A percentile compares a stretch with the other conserved stretches of the same genome.
Conservation (phyloP, 2,329 filamentous ascomycete species). For the Fusarium gaditjirri region DNA sequence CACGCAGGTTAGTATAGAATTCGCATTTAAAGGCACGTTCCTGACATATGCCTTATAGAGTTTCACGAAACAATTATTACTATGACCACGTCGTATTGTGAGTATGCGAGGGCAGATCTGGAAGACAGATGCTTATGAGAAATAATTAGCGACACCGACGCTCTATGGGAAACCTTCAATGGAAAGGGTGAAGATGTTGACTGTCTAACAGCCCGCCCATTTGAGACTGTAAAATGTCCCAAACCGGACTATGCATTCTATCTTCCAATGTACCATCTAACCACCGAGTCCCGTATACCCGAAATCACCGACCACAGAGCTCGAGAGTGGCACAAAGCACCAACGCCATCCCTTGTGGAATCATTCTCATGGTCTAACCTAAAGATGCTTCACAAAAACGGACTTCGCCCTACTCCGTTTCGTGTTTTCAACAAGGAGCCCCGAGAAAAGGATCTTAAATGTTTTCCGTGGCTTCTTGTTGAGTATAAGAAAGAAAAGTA, state of each 20-base stretch:
- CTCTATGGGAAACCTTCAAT: neutral
- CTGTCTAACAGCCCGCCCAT: fast-evolving
- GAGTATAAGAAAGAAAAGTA: no score
- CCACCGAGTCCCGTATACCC: fast-evolving
- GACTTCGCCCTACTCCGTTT: no score
- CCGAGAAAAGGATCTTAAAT: no score
- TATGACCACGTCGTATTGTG: neutral
- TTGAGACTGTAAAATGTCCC: neutral
- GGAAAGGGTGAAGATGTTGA: neutral
- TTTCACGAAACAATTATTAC: neutral
- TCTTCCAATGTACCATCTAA: neutral
- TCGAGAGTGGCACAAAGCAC: neutral
- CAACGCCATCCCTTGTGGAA: neutral
- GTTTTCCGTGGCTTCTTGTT: no score
- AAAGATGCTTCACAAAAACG: no score
- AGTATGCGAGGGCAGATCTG: neutral
- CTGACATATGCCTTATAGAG: fast-evolving
- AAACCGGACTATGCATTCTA: neutral
- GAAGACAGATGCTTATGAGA: fast-evolving
- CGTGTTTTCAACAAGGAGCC: no score
- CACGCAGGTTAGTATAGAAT: neutral
- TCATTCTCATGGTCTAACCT: no score
- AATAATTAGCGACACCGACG: neutral
- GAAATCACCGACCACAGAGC: fast-evolving
- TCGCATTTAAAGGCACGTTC: neutral